Conservation (phyloP, 2,329 filamentous ascomycete genomes). For the Huntiella abstrusa region DNA sequence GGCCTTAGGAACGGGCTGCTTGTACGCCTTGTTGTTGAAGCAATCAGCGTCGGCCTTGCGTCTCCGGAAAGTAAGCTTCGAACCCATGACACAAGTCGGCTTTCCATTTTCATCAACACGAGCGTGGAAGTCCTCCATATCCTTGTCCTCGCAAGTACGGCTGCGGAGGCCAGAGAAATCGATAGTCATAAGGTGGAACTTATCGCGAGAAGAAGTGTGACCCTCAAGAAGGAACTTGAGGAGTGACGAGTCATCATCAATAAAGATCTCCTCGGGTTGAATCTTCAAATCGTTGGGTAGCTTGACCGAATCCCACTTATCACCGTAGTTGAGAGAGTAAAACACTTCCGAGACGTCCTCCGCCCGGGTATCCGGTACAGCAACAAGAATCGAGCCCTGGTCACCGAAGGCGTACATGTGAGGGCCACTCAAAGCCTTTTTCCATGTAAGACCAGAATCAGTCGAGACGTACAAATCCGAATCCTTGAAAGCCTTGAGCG, state of each 20-base stretch:
- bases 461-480: slow-evolving; percentile 77
- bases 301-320: slow-evolving; percentile 56
- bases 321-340: slow-evolving; percentile 82
- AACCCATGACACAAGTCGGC: slow-evolving; percentile 84
- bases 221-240: slow-evolving; percentile 74
- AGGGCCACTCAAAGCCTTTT: slow-evolving; percentile 51
- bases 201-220: slow-evolving; percentile 28
- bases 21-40: slow-evolving; percentile 72
- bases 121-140: slow-evolving; percentile 81
- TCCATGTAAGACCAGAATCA: slow-evolving; percentile 77
- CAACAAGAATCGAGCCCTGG: slow-evolving; percentile 73
- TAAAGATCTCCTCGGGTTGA: slow-evolving; percentile 57
- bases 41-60: slow-evolving; percentile 79
- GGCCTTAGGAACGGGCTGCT: slow-evolving; percentile 51
- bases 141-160: slow-evolving; percentile 53
- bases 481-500: slow-evolving; percentile 50
- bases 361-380: slow-evolving; percentile 53
- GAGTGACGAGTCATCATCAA: slow-evolving; percentile 80
- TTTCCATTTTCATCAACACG: slow-evolving; percentile 63
- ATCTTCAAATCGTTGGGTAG: slow-evolving; percentile 50
- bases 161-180: slow-evolving; percentile 73
- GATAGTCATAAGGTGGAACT: slow-evolving; percentile 51
- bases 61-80: slow-evolving; percentile 70
- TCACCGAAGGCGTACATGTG: slow-evolving; percentile 97
- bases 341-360: slow-evolving; percentile 37